phyloP scores from a whole-genome alignment of 306 rosid genomes.

The Benincasa hispida region DNA sequence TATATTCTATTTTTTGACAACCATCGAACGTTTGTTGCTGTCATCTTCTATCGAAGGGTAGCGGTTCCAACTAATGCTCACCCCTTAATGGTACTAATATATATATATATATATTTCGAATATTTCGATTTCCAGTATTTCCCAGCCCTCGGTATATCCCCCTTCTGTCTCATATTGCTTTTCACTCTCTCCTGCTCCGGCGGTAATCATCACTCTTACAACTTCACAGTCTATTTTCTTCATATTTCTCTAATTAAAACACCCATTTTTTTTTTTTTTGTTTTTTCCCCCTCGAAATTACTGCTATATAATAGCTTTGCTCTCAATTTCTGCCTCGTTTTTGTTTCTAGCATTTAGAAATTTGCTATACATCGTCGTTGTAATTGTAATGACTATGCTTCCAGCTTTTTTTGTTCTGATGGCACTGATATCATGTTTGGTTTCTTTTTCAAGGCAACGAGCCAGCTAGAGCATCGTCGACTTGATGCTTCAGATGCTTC shows the following conservation, averaged over 20 bases:
- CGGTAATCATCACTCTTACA: neutral
- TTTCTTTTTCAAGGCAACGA: neutral
- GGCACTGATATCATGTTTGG: neutral
- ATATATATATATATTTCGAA: too few species aligned
- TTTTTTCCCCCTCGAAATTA: too few species aligned
- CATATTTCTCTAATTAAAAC: neutral
- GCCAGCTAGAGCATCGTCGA: neutral
- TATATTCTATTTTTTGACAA: too few species aligned
- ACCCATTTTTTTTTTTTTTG: neutral
- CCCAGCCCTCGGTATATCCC: too few species aligned
- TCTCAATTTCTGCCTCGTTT: neutral
- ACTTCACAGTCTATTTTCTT: neutral
- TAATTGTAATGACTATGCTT: neutral
- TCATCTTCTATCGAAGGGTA: too few species aligned
- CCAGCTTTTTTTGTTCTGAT: neutral
- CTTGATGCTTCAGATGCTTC: conserved; percentile 33
- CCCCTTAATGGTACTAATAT: too few species aligned
- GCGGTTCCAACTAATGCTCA: too few species aligned
- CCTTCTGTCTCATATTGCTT: too few species aligned
- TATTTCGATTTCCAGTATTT: too few species aligned
- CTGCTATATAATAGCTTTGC: neutral
- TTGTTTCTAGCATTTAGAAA: neutral
- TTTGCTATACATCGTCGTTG: neutral
- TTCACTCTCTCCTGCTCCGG: neutral
- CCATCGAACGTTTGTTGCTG: too few species aligned